Evolutionary conservation across 2,329 filamentous ascomycete species (phyloP).

Genomic region (Gnomoniopsis smithogilvyi): DNA sequence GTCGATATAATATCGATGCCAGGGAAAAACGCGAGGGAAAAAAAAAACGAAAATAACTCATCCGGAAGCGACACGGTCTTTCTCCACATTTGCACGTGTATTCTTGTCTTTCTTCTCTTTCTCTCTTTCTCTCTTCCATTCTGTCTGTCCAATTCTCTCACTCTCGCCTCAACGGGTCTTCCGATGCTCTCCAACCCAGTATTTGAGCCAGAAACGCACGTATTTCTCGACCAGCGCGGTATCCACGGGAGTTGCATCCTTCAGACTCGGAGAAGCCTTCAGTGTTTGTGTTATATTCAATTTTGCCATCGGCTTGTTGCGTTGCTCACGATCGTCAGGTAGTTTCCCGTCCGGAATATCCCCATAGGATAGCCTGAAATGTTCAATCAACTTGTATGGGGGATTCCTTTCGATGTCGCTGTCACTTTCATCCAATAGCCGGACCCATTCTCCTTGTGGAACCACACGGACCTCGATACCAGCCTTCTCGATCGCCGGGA

Average conservation of each 20-base stretch:
- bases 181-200: background rate
- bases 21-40: too few relatives aligned
- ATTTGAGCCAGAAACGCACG: background rate
- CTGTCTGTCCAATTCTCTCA: too few relatives aligned
- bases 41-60: too few relatives aligned
- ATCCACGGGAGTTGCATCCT: background rate
- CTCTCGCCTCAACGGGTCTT: background rate
- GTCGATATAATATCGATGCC: background rate
- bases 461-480: constrained; percentile 44
- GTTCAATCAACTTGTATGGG: constrained; percentile 33
- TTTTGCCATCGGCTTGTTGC: background rate
- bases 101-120: too few relatives aligned
- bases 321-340: background rate
- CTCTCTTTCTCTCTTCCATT: background rate
- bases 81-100: too few relatives aligned
- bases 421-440: constrained; percentile 40
- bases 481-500: constrained; percentile 44
- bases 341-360: background rate
- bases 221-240: background rate
- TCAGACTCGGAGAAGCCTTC: background rate
- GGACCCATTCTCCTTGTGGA: constrained; percentile 41
- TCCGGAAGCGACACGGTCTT: too few relatives aligned
- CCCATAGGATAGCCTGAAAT: constrained; percentile 1
- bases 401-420: constrained; percentile 35
- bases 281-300: background rate